Evolutionary conservation across 2,329 filamentous ascomycete species (phyloP), one percentile per base, ranked within the genome.

Genomic region (Exserohilum turcica): DNA sequence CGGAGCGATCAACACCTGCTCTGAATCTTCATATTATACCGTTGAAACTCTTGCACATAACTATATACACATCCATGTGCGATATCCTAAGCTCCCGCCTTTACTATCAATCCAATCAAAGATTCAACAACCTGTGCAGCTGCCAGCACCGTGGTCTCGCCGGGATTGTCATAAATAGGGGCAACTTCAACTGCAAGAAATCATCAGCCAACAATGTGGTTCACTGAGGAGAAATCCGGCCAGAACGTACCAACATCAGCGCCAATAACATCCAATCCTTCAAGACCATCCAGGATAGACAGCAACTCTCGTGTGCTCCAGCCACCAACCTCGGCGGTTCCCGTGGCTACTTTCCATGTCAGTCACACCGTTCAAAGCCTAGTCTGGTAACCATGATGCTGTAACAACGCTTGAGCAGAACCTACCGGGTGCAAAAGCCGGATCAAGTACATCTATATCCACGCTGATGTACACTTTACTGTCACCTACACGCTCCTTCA

Each of bases 241-340:
- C 7, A 16, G 39, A 18, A 66, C 76, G 56, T 65, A 78, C 77
- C 75, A 31, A 86, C 78, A 70, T 86, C 84, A 6, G 81, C 84
- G 2, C 83, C 83, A 27, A 86, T 76, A 15, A 86, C 76, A 45
- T 85, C 79, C 42, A 86, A 59, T 0, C 83, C 83, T 35, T 76
- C 76, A n/a, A 87, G 74, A 0, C 83, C 83, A 59, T 85, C 82
- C 18, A 86, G 70, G 52, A 86, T 82, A 0, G 81, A 82, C 35
- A 84, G 70, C 19, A 86, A 70, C 61, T 86, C 84, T 32, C 84
- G 77, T 0, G 83, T 85, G 0, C 78, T 80, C 84, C 84, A 86
- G 3, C 84, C 84, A 39, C 84, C 84, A 1, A 83, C 82, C 64
- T 86, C 84, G 8, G 83, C 79, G 1, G 84, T 86, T 2, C 84